Evolutionary conservation across 2,329 filamentous ascomycete species (phyloP).

Genomic region (Pochonia chlamydosporia): DNA sequence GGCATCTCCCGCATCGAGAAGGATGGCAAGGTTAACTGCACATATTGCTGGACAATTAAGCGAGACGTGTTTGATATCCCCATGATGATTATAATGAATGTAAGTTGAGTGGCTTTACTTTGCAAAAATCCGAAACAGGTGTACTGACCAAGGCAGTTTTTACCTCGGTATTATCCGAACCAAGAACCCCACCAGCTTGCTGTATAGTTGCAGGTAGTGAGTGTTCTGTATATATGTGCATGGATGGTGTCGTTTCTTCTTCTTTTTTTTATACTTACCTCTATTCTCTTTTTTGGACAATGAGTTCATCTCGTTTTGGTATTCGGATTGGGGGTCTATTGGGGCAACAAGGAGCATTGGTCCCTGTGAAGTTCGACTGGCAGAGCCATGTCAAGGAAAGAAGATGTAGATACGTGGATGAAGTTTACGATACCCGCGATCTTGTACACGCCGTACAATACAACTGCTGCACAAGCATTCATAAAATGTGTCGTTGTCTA

Average conservation of each 20-base stretch:
- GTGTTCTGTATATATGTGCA: slow-evolving; percentile 9
- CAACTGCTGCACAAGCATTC: background rate
- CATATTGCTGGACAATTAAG: slow-evolving; percentile 96
- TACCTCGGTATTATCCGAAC: slow-evolving; percentile 54
- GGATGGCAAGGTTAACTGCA: slow-evolving; percentile 90
- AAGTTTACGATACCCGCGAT: background rate
- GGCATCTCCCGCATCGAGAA: slow-evolving; percentile 78
- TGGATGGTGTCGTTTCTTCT: slow-evolving; percentile 6
- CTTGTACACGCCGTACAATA: background rate
- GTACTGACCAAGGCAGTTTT: slow-evolving; percentile 37
- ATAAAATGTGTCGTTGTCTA: background rate
- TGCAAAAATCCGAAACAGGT: slow-evolving; percentile 3
- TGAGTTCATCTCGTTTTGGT: too few relatives aligned
- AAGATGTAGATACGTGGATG: background rate
- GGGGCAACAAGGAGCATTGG: background rate
- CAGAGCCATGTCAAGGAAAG: background rate
- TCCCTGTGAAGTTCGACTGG: background rate
- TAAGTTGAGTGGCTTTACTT: slow-evolving; percentile 45
- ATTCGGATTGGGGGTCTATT: too few relatives aligned
- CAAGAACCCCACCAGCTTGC: slow-evolving; percentile 51
- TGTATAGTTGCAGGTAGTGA: slow-evolving; percentile 29
- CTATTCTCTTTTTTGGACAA: background rate
- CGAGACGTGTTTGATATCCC: slow-evolving; percentile 97
- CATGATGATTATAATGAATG: slow-evolving; percentile 97
- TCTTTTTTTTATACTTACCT: slow-evolving; percentile 12